Evolutionary conservation across 768 basidiomycete genomes (phyloP).

Genomic region (Rhizopogon vinicolor): DNA sequence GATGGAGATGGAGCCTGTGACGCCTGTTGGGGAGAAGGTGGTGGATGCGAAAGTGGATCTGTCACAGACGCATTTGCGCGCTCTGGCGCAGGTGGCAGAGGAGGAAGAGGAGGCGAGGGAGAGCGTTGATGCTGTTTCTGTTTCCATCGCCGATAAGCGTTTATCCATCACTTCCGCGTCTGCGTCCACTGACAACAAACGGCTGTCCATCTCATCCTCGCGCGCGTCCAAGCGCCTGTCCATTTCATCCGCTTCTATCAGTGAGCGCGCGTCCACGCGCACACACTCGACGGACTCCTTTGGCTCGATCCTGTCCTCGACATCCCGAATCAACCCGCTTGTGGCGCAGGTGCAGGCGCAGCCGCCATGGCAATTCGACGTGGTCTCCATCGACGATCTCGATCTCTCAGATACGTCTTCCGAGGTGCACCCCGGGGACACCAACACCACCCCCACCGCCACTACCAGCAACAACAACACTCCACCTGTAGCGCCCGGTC

Average conservation of each 20-base stretch:
- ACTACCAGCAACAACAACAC: slow-evolving; percentile 2
- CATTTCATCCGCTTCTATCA: slow-evolving; percentile 7
- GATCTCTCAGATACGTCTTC: slow-evolving; percentile 80
- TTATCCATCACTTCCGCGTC: slow-evolving; percentile 18
- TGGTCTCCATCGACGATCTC: slow-evolving; percentile 74
- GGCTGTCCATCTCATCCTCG: not conserved
- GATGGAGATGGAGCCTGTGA: slow-evolving; percentile 5
- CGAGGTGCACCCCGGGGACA: slow-evolving; percentile 32
- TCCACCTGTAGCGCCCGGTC: slow-evolving; percentile 44
- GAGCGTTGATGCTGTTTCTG: not conserved
- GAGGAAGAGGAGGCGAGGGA: slow-evolving; percentile 20
- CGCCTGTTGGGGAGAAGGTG: not conserved
- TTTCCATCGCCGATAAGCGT: slow-evolving; percentile 7
- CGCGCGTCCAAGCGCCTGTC: slow-evolving; percentile 7
- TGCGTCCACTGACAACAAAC: too few relatives aligned
- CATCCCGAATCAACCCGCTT: slow-evolving; percentile 24
- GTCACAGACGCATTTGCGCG: slow-evolving; percentile 18
- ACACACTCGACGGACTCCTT: slow-evolving; percentile 31
- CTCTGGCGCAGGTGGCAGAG: slow-evolving; percentile 27
- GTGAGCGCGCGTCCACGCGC: slow-evolving; percentile 12
- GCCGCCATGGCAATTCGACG: slow-evolving; percentile 59
- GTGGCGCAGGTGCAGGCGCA: slow-evolving; percentile 31
- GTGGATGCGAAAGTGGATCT: slow-evolving; percentile 4
- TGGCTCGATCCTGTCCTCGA: slow-evolving; percentile 26
- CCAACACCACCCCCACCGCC: too few relatives aligned